A percentile compares a stretch with the other conserved stretches of the same genome.
Conservation (phyloP, 805 yeast species). For the Alloascoidea africana region DNA sequence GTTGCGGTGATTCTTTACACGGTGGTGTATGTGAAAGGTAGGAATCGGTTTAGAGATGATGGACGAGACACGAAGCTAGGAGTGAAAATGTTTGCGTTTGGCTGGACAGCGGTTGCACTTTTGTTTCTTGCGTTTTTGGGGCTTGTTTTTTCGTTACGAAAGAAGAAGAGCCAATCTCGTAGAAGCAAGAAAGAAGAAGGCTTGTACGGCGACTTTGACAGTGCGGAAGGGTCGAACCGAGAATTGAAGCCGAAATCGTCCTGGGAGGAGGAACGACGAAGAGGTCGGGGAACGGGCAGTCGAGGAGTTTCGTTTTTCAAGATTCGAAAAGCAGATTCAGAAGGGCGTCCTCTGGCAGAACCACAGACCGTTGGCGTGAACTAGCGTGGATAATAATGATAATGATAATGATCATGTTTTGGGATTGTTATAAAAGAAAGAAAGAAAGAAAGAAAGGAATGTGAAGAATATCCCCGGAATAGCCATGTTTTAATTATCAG, state of each 20-base stretch:
- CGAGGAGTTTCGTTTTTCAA: background rate
- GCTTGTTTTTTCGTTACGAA: background rate
- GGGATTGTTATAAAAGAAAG: no score
- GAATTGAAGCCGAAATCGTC: background rate
- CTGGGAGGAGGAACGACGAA: background rate
- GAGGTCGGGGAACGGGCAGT: background rate
- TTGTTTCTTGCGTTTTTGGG: background rate
- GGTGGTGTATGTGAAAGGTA: constrained; percentile 47
- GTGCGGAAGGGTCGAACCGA: background rate
- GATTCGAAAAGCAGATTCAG: background rate
- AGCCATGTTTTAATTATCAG: no score
- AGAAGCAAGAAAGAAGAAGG: no score
- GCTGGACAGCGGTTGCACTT: constrained; percentile 15
- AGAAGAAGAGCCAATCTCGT: constrained; percentile 1
- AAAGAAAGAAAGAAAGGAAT: no score
- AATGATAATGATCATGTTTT: no score
- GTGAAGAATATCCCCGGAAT: no score
- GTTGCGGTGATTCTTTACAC: constrained; percentile 22
- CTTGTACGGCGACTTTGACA: background rate
- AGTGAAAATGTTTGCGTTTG: constrained; percentile 14
- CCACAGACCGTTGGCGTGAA: background rate
- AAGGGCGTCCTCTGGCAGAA: background rate
- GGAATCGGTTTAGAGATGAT: constrained; percentile 40
- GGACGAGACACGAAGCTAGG: constrained; percentile 13
- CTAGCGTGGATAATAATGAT: background rate